phyloP scores from a whole-genome alignment of 805 yeast species.

The Hanseniaspora thailandica region DNA sequence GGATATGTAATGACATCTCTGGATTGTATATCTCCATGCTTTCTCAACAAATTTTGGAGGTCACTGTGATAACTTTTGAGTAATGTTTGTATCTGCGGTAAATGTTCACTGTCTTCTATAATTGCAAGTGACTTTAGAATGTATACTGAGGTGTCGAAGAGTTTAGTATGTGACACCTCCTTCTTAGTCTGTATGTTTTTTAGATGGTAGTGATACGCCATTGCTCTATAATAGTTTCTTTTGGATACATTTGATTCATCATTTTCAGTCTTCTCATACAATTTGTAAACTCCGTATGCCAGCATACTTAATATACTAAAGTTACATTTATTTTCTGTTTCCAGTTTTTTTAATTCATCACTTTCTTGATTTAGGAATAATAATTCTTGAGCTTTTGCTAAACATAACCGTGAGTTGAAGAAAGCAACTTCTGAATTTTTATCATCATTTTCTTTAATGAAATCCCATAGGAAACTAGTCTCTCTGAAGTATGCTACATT shows the following conservation, averaged over 20 bases:
- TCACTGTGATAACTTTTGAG: not conserved
- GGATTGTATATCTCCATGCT: not conserved
- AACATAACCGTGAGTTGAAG: not conserved
- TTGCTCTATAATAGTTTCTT: not conserved
- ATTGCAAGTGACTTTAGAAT: not conserved
- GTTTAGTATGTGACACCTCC: not conserved
- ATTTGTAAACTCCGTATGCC: not conserved
- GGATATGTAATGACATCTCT: not conserved
- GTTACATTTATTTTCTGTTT: not conserved
- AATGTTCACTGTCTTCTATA: not conserved
- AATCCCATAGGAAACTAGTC: not conserved
- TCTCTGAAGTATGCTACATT: no score
- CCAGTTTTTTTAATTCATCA: not conserved
- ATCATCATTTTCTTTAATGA: not conserved
- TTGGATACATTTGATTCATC: not conserved
- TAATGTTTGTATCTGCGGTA: not conserved
- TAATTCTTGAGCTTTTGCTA: slow-evolving; percentile 2
- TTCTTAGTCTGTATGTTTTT: not conserved
- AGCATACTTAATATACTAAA: not conserved
- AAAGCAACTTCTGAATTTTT: not conserved
- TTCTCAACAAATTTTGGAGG: not conserved
- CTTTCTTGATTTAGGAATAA: not conserved
- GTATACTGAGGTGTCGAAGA: not conserved
- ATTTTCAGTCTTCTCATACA: not conserved
- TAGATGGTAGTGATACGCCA: not conserved